phyloP scores from a whole-genome alignment of 106 monocot species.

The Chionographis japonica region DNA sequence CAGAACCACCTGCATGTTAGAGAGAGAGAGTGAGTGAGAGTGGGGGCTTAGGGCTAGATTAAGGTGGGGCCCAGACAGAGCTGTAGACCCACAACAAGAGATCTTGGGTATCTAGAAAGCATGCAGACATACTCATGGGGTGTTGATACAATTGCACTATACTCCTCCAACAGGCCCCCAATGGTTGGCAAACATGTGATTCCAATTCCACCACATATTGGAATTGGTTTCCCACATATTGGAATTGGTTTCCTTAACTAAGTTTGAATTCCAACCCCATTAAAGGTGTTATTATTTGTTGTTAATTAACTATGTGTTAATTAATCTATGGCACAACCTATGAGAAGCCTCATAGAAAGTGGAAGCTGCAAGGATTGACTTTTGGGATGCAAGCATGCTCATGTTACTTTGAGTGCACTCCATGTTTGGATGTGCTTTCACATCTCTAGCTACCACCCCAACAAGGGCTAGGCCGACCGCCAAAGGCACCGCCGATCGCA shows the following conservation, averaged over 20 bases:
- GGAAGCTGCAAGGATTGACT: conserved; percentile 34
- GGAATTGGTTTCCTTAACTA: too few relatives aligned
- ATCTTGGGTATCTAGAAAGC: not conserved
- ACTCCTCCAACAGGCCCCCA: too few relatives aligned
- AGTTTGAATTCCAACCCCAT: too few relatives aligned
- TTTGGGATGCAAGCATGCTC: conserved; percentile 33
- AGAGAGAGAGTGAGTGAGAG: not conserved
- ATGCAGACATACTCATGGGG: not conserved
- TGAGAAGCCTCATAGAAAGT: conserved; percentile 2
- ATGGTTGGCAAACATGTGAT: too few relatives aligned
- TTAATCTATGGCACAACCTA: not conserved
- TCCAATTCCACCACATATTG: too few relatives aligned
- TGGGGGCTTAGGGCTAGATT: not conserved
- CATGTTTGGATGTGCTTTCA: conserved; percentile 24
- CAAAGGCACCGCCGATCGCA: not conserved
- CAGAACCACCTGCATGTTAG: conserved; percentile 2
- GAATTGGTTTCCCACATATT: too few relatives aligned
- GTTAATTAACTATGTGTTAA: too few relatives aligned
- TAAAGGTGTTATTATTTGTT: too few relatives aligned
- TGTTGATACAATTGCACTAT: too few relatives aligned
- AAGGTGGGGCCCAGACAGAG: conserved; percentile 4
- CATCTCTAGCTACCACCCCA: conserved; percentile 13
- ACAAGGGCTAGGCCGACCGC: not conserved
- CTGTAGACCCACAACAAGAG: conserved; percentile 1
- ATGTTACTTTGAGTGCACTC: conserved; percentile 43